Percentiles rank a stretch among this genome's conserved stretches.
Evolutionary conservation across 305 asterid species (phyloP).

Genomic region (Fraxinus baroniana): DNA sequence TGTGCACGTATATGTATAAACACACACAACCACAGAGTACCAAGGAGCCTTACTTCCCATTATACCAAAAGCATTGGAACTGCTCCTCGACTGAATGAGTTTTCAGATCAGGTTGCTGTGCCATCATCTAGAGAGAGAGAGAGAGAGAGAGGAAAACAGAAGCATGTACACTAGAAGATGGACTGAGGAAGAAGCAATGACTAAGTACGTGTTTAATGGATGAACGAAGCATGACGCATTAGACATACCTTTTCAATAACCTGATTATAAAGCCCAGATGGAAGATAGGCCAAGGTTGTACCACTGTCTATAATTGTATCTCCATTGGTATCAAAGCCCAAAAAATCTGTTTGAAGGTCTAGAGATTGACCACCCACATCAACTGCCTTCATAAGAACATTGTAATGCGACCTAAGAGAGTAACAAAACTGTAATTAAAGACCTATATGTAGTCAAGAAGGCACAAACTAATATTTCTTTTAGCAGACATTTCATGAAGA

Average conservation of each 20-base stretch:
- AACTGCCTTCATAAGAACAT: conserved; percentile 43
- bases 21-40: conserved; percentile 11
- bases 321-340: conserved; percentile 35
- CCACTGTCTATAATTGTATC: conserved; percentile 77
- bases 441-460: background rate
- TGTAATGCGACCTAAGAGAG: conserved; percentile 48
- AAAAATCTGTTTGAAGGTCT: conserved; percentile 36
- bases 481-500: conserved; percentile 3
- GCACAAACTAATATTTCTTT: background rate
- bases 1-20: background rate
- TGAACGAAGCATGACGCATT: background rate
- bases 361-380: conserved; percentile 54
- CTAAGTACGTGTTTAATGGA: background rate
- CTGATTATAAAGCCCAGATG: conserved; percentile 47
- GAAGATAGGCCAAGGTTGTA: conserved; percentile 72
- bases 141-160: background rate
- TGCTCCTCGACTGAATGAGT: conserved; percentile 54
- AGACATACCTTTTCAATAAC: conserved; percentile 47
- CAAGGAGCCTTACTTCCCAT: conserved; percentile 47
- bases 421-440: conserved; percentile 1
- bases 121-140: conserved; percentile 43
- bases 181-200: background rate
- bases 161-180: background rate
- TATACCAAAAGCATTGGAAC: conserved; percentile 64
- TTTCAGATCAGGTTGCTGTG: conserved; percentile 53